Evolutionary conservation across 1,139 yeast genomes (phyloP).

Genomic region (Hyphopichia wangnamkhiaoensis): DNA sequence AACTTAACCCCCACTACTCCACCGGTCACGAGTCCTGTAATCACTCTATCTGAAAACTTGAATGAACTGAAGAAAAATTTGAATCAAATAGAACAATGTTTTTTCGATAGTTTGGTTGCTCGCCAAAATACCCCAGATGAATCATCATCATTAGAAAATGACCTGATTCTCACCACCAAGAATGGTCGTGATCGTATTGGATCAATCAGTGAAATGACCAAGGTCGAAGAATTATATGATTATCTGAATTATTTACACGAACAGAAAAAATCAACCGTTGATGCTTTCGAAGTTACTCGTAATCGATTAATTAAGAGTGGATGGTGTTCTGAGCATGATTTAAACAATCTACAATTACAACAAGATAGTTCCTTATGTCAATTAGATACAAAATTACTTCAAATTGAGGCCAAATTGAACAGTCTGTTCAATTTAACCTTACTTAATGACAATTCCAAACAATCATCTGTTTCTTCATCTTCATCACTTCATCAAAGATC

Average conservation of each 20-base stretch:
- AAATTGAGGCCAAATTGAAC: conserved; percentile 33
- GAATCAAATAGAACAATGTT: conserved; percentile 37
- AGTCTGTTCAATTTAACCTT: conserved; percentile 26
- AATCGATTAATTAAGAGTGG: conserved; percentile 38
- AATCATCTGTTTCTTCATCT: too few relatives aligned
- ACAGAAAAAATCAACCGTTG: conserved; percentile 33
- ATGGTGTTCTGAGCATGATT: conserved; percentile 48
- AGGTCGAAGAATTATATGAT: conserved; percentile 33
- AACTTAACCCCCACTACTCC: conserved; percentile 32
- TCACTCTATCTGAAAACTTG: conserved; percentile 43
- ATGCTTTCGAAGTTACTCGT: conserved; percentile 39
- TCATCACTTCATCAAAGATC: conserved; percentile 5
- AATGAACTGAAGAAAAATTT: conserved; percentile 29
- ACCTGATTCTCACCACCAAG: not conserved
- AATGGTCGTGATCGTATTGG: conserved; percentile 13
- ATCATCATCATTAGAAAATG: not conserved
- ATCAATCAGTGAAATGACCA: conserved; percentile 27
- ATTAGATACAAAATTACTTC: conserved; percentile 33
- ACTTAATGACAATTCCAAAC: conserved; percentile 10
- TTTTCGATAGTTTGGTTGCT: conserved; percentile 27
- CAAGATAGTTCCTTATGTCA: conserved; percentile 32
- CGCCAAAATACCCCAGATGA: not conserved
- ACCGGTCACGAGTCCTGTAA: conserved; percentile 39
- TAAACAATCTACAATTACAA: conserved; percentile 42
- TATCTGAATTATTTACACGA: conserved; percentile 31